A percentile compares a stretch with the other conserved stretches of the same genome.
Evolutionary conservation across 495 filamentous ascomycete genomes (phyloP).

Genomic region (Tuber indicum): DNA sequence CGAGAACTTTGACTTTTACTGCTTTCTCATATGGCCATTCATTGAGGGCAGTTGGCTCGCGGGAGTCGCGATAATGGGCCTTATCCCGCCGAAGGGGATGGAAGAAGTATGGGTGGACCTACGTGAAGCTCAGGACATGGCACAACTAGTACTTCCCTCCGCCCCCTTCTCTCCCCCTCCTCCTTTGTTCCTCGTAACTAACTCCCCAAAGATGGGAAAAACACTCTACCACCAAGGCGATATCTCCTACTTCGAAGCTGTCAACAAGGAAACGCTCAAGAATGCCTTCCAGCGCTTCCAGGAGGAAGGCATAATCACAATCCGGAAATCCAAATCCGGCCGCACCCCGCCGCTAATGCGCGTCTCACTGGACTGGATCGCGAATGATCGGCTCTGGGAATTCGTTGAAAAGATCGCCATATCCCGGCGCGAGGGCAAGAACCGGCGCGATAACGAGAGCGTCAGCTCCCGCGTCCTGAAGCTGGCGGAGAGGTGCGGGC

Average conservation of each 20-base stretch:
- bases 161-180: neutral
- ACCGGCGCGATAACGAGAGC: slow-evolving; percentile 81
- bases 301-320: slow-evolving; percentile 79
- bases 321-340: slow-evolving; percentile 54
- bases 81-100: slow-evolving; percentile 63
- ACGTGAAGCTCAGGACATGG: slow-evolving; percentile 69
- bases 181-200: slow-evolving; percentile 17
- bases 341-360: slow-evolving; percentile 54
- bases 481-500: slow-evolving; percentile 53
- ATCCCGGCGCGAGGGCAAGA: slow-evolving; percentile 84
- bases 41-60: slow-evolving; percentile 90
- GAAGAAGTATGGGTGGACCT: slow-evolving; percentile 70
- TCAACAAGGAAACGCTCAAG: slow-evolving; percentile 94
- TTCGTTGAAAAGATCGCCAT: slow-evolving; percentile 82
- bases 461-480: slow-evolving; percentile 74
- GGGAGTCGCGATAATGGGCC: slow-evolving; percentile 73
- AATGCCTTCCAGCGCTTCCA: slow-evolving; percentile 84
- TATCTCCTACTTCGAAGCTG: slow-evolving; percentile 91
- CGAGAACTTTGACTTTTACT: slow-evolving; percentile 97
- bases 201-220: slow-evolving; percentile 67
- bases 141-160: slow-evolving; percentile 60
- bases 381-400: slow-evolving; percentile 73
- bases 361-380: slow-evolving; percentile 73
- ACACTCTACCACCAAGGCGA: slow-evolving; percentile 97
- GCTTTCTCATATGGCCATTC: slow-evolving; percentile 96